Percentiles rank a stretch among this genome's conserved stretches.
Conservation (phyloP, 345 rosid genomes). For the Rhizophora mangle region DNA sequence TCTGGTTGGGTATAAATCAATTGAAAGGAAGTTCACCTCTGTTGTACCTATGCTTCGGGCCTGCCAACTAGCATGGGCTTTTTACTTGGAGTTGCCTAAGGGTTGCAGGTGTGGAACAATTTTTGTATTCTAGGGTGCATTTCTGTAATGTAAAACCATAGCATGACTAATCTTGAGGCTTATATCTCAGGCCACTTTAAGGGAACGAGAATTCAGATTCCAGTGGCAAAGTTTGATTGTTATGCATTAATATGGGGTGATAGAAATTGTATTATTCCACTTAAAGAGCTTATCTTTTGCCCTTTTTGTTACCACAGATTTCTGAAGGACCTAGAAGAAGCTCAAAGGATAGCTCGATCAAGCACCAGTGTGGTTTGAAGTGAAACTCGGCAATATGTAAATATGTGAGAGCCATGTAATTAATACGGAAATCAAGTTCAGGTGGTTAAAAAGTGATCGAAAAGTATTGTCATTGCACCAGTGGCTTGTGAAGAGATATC, state of each 20-base stretch:
- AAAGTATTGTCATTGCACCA: background rate
- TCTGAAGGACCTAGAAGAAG: conserved; percentile 80
- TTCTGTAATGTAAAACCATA: background rate
- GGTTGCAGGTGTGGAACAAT: background rate
- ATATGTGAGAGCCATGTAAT: conserved; percentile 21
- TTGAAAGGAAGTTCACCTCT: background rate
- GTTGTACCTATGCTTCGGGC: background rate
- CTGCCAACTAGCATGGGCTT: background rate
- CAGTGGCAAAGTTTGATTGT: background rate
- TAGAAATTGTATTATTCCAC: background rate
- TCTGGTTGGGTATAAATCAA: background rate
- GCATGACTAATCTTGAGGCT: background rate
- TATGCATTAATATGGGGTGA: background rate
- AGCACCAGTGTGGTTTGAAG: conserved; percentile 51
- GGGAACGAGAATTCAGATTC: background rate
- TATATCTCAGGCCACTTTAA: background rate
- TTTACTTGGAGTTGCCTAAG: background rate
- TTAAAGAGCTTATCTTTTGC: background rate
- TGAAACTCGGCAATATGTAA: background rate
- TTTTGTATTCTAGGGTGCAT: background rate
- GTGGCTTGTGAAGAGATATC: background rate
- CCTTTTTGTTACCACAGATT: conserved; percentile 43
- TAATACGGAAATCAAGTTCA: background rate
- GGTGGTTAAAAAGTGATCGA: background rate
- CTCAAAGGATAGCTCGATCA: conserved; percentile 61